These are phyloP conservation scores for Kwoniella shivajii DNA, from an alignment of 1,284 basidiomycete species.

Conservation along the genomic window DNA sequence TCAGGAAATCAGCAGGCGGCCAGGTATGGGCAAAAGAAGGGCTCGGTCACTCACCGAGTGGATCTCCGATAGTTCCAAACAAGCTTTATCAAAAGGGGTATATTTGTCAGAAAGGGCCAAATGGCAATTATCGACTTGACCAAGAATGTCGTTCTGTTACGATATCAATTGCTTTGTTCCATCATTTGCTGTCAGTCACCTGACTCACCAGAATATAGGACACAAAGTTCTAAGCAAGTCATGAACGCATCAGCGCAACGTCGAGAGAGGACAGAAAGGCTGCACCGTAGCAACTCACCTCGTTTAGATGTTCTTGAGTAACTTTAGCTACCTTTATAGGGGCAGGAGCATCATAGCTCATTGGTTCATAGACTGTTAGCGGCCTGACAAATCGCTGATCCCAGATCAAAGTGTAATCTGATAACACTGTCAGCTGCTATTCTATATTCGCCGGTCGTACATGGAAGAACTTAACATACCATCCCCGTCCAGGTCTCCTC, in stretches of 20 bases:
- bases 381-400: slow-evolving; percentile 46
- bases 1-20: background rate
- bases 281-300: slow-evolving; percentile 36
- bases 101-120: slow-evolving; percentile 45
- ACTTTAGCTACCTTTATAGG: slow-evolving; percentile 43
- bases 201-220: slow-evolving; percentile 44
- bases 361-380: slow-evolving; percentile 36
- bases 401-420: slow-evolving; percentile 54
- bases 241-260: background rate
- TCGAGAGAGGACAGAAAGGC: background rate
- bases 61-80: slow-evolving; percentile 38
- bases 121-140: slow-evolving; percentile 51
- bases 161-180: background rate
- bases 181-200: background rate
- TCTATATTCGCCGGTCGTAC: background rate
- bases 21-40: background rate
- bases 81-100: slow-evolving; percentile 27
- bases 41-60: slow-evolving; percentile 44
- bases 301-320: slow-evolving; percentile 47
- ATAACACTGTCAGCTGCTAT: background rate
- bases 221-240: slow-evolving; percentile 42
- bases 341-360: slow-evolving; percentile 48
- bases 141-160: slow-evolving; percentile 48
- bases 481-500: slow-evolving; percentile 54
- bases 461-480: slow-evolving; percentile 20